Percentiles rank a stretch among this genome's conserved stretches.
These are phyloP conservation scores for Nepenthes mirabilis DNA, from an alignment of 148 eudicot species.

Conservation along the genomic window DNA sequence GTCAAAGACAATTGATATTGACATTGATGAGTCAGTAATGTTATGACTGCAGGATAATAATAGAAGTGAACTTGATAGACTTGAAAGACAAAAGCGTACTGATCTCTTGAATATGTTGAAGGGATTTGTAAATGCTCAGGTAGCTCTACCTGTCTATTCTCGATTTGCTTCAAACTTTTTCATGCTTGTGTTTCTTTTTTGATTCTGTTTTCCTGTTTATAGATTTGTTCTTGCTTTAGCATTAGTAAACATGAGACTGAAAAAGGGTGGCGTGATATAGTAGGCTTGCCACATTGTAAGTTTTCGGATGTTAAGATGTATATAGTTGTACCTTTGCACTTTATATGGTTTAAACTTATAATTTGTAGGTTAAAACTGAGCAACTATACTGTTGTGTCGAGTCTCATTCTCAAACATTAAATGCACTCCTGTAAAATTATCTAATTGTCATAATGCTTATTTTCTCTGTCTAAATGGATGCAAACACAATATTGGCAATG, in stretches of 20 bases:
- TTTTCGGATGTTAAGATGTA: no score
- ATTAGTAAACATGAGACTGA: not conserved
- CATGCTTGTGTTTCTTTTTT: not conserved
- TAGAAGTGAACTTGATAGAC: conserved; percentile 58
- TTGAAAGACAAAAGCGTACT: conserved; percentile 55
- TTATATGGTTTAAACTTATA: no score
- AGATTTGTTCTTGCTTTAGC: not conserved
- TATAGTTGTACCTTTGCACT: no score
- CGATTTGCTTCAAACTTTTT: not conserved
- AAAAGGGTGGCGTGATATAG: not conserved
- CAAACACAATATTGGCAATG: no score
- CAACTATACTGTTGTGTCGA: no score
- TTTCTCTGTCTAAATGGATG: no score
- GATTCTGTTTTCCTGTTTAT: not conserved
- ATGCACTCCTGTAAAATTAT: no score
- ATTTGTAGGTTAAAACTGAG: no score
- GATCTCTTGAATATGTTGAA: conserved; percentile 81
- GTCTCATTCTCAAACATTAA: no score
- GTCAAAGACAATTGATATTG: not conserved
- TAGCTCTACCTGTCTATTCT: conserved; percentile 13
- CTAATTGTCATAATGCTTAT: no score
- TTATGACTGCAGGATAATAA: conserved; percentile 69
- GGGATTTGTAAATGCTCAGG: conserved; percentile 90
- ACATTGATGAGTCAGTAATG: not conserved
- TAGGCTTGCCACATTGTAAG: no score